Conservation (phyloP, 495 filamentous ascomycete genomes). For the Podospora bellae-mahoneyi region DNA sequence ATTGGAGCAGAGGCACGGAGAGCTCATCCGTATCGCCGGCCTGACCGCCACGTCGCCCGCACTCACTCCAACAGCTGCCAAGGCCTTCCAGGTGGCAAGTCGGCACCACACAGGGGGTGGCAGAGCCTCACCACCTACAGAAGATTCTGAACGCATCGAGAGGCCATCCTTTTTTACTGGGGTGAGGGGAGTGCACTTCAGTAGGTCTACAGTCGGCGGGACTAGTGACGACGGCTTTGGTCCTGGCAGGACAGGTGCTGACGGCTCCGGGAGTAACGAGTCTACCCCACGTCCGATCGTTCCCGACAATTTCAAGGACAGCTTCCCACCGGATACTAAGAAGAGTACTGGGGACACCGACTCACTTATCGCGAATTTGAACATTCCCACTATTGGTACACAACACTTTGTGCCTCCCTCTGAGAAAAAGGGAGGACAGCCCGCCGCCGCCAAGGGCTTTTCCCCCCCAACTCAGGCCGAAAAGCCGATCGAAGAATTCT, state of each 20-base stretch:
- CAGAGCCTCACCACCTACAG: neutral
- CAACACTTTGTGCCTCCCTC: neutral
- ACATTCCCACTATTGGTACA: neutral
- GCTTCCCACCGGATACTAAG: neutral
- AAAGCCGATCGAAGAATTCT: neutral
- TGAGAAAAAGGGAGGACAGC: too few relatives aligned
- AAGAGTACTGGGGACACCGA: too few relatives aligned
- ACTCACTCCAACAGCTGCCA: neutral
- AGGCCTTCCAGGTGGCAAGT: neutral
- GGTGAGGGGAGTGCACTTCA: too few relatives aligned
- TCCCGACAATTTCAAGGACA: neutral
- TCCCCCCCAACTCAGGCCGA: neutral
- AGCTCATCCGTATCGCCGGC: neutral
- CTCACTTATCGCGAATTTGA: neutral
- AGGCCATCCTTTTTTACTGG: neutral
- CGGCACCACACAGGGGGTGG: neutral
- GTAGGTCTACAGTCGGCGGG: too few relatives aligned
- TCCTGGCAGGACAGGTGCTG: too few relatives aligned
- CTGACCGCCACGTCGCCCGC: neutral
- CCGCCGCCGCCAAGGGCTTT: too few relatives aligned
- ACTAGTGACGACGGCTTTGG: too few relatives aligned
- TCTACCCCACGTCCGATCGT: neutral
- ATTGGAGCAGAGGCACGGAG: neutral
- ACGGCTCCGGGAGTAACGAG: neutral
- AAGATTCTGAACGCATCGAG: neutral